Evolutionary conservation across 108 stramenopile genomes (phyloP), one percentile per base, ranked within the genome.

Genomic region (Schizochytrium sp.): DNA sequence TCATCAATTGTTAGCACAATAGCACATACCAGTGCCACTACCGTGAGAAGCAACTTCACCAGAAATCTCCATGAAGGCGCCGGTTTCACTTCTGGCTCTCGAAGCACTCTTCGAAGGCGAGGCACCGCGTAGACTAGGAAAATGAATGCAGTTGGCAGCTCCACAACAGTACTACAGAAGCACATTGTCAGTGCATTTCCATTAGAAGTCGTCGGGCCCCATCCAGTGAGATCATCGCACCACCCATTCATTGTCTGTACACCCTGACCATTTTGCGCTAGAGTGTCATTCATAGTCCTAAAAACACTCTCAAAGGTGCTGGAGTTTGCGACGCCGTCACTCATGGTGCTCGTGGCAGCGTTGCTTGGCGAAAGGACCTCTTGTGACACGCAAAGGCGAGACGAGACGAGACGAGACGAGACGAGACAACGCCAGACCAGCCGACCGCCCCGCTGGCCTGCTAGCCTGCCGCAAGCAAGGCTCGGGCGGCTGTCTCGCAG

Each of bases 181-280:
- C 76, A 83, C 50, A 83, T 83, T n/a, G 76, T 83, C 15, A 83
- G 76, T 2, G 76, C 76, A 28, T 55, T 72, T 5, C 72, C 76
- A 7, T 50, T 38, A 13, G 4, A 8, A 5, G 53, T 55, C 15
- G 76, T 83, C 76, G 76, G 76, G 1, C 76, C 76, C 76, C 76
- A 83, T 47, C 76, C 76, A n/a, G 47, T 55, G 50, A 55, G 47
- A 13, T 40, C 76, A 42, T 83, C 76, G 76, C 76, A 83, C 76
- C 76, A 83, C 5, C 76, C 76, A 28, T 83, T 47, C 45, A 83
- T 38, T 8, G 76, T 83, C 28, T 55, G 15, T 13, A 83, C 3
- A 40, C 15, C 72, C 72, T 60, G 28, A 28, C 28, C 28, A 28
- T 28, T 28, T 28, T 28, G 28, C 28, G 28, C 28, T 28, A 28